These are phyloP conservation scores for Didymella segeticola DNA, from an alignment of 2,329 filamentous ascomycete genomes.

Conservation along the genomic window DNA sequence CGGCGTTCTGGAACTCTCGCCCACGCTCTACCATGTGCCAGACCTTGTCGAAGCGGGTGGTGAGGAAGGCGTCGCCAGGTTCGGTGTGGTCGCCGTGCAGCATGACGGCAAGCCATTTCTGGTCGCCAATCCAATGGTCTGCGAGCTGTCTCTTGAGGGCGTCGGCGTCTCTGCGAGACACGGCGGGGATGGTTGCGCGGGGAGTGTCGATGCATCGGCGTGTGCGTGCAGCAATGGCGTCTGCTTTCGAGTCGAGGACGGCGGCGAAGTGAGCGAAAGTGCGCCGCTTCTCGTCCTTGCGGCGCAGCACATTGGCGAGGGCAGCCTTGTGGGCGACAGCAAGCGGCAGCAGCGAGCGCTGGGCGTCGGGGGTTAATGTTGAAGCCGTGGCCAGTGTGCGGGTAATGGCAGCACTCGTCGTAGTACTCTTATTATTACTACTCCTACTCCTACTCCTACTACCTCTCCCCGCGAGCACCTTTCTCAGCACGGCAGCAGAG, in stretches of 20 bases:
- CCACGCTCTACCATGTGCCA: constrained; percentile 72
- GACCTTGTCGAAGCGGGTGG: constrained; percentile 71
- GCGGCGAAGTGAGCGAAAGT: constrained; percentile 70
- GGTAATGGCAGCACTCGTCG: constrained; percentile 54
- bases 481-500: constrained; percentile 82
- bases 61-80: constrained; percentile 68
- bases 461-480: constrained; percentile 64
- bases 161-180: constrained; percentile 37
- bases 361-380: constrained; percentile 37
- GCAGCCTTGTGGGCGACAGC: constrained; percentile 76
- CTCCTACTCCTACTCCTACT: no score
- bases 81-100: constrained; percentile 68
- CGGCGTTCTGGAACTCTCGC: constrained; percentile 63
- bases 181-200: constrained; percentile 37
- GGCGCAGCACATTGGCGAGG: constrained; percentile 64
- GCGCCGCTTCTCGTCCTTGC: constrained; percentile 65
- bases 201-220: constrained; percentile 49
- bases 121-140: constrained; percentile 80
- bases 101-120: constrained; percentile 75
- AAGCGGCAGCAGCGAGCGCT: constrained; percentile 64
- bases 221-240: constrained; percentile 61
- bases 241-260: constrained; percentile 69
- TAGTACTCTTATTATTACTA: no score
- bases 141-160: constrained; percentile 65
- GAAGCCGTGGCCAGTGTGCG: constrained; percentile 58